phyloP scores from a whole-genome alignment of 106 monocot genomes.

The Platanthera zijinensis region DNA sequence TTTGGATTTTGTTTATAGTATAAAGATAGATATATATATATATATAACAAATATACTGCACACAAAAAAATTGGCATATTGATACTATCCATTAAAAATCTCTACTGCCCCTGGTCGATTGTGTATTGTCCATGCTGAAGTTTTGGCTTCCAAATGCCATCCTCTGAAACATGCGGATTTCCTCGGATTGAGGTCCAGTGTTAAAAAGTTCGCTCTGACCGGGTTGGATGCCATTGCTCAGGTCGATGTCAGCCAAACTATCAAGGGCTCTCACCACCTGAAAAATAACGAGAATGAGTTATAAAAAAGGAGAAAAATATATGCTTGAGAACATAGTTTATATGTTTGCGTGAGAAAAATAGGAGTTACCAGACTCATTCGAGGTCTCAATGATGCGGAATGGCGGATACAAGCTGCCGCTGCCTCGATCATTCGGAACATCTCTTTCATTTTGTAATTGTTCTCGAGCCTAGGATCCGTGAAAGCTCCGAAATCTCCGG shows the following conservation, averaged over 20 bases:
- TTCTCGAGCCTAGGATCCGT: constrained; percentile 60
- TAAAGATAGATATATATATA: background rate
- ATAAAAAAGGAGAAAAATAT: background rate
- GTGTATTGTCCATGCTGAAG: constrained; percentile 36
- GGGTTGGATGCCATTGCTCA: constrained; percentile 54
- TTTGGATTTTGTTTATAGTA: too few species aligned
- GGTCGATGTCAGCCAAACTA: constrained; percentile 40
- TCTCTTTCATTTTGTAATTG: constrained; percentile 59
- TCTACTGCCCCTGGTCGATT: constrained; percentile 16
- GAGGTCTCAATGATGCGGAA: constrained; percentile 79
- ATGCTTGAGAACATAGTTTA: background rate
- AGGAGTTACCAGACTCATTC: constrained; percentile 66
- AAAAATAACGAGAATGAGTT: background rate
- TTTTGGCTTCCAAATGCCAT: constrained; percentile 59
- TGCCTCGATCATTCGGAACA: constrained; percentile 90
- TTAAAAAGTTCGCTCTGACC: constrained; percentile 46
- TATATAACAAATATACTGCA: background rate
- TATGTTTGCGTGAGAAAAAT: background rate
- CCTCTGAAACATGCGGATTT: constrained; percentile 52
- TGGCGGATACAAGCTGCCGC: constrained; percentile 88
- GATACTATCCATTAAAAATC: constrained; percentile 3
- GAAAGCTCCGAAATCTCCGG: constrained; percentile 51
- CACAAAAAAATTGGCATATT: background rate
- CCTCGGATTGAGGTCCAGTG: constrained; percentile 36
- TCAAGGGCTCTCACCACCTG: constrained; percentile 70